Evolutionary conservation across 2,329 filamentous ascomycete genomes (phyloP), one percentile per base, ranked within the genome.

Genomic region (Cordyceps cateniannulata): DNA sequence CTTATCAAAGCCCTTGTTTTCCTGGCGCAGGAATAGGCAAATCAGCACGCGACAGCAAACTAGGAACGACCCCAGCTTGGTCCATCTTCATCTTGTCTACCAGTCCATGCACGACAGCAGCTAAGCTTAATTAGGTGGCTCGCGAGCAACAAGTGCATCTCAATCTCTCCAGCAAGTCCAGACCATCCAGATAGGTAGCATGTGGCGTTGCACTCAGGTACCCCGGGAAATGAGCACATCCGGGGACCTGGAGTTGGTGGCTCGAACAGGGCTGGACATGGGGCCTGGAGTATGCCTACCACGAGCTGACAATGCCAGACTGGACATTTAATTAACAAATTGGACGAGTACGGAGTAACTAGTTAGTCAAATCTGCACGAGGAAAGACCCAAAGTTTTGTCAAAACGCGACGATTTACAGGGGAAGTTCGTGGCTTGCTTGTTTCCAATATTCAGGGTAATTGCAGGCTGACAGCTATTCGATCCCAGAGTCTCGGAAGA

Each of bases 61-160:
- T 52, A 24, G 20, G 24, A 20, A 32, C n/a, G 9, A 52, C 16
- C 24, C 45, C 45, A 38, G 47, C 47, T n/a, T 40, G 32, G 40
- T 58, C 47, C 56, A 51, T 51, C 42, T 42, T 58, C 56, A 51
- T 59, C 47, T 42, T 57, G 27, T 6, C 42, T n/a, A 20, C 9
- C 18, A 18, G 24, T 18, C 47, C 45, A 50, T 50, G 55, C 47
- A 40, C 45, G 24, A 32, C 38, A 35, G 45, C 12, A 18, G n/a
- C 56, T 59, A 59, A 16, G 48, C 56, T 59, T 27, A 45, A 59
- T 59, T 20, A 25, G 56, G 56, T 20, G 29, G 27, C 32, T 18
- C 18, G 35, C 20, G n/a, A 42, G n/a, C 47, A 59, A 18, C 24
- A 20, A 14, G 38, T 44, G 48, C 48, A 22, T 48, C 35, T 35